phyloP scores from a whole-genome alignment of 2,329 filamentous ascomycete species.

The Alternaria metachromatica region DNA sequence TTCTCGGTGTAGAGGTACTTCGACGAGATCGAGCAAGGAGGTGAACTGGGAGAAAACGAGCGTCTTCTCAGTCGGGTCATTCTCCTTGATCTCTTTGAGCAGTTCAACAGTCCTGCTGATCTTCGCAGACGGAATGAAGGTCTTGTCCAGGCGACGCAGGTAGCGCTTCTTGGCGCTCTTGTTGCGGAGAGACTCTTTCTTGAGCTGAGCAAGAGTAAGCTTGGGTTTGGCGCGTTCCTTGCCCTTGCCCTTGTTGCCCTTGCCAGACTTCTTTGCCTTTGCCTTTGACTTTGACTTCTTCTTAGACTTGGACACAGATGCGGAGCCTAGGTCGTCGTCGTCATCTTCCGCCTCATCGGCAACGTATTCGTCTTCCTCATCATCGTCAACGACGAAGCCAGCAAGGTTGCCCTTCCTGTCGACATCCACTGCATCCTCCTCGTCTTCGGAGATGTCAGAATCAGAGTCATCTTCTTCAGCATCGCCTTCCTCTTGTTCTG shows the following conservation, averaged over 20 bases:
- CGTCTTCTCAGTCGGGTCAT: slow-evolving; percentile 70
- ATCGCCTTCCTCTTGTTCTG: slow-evolving; percentile 24
- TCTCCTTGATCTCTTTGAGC: slow-evolving; percentile 58
- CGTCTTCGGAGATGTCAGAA: slow-evolving; percentile 39
- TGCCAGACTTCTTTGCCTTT: slow-evolving; percentile 32
- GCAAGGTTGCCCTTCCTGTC: slow-evolving; percentile 49
- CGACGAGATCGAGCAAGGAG: slow-evolving; percentile 76
- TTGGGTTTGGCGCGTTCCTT: slow-evolving; percentile 46
- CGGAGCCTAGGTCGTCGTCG: slow-evolving; percentile 1
- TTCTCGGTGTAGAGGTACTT: slow-evolving; percentile 70
- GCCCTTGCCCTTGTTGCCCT: slow-evolving; percentile 53
- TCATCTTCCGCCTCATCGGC: slow-evolving; percentile 51
- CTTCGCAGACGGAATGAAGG: slow-evolving; percentile 78
- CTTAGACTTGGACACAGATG: slow-evolving; percentile 28
- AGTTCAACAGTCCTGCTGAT: slow-evolving; percentile 73
- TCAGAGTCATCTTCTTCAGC: slow-evolving; percentile 43
- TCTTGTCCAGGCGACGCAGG: slow-evolving; percentile 69
- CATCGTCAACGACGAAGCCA: slow-evolving; percentile 64
- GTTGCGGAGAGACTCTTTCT: slow-evolving; percentile 70
- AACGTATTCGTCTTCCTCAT: slow-evolving; percentile 44
- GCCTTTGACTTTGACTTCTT: slow-evolving; percentile 30
- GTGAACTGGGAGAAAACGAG: slow-evolving; percentile 87
- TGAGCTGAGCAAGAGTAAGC: slow-evolving; percentile 68
- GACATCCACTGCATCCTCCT: slow-evolving; percentile 50
- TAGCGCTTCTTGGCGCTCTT: slow-evolving; percentile 71